phyloP scores from a whole-genome alignment of 352 stramenopile genomes.

The Pythium apleroticum region DNA sequence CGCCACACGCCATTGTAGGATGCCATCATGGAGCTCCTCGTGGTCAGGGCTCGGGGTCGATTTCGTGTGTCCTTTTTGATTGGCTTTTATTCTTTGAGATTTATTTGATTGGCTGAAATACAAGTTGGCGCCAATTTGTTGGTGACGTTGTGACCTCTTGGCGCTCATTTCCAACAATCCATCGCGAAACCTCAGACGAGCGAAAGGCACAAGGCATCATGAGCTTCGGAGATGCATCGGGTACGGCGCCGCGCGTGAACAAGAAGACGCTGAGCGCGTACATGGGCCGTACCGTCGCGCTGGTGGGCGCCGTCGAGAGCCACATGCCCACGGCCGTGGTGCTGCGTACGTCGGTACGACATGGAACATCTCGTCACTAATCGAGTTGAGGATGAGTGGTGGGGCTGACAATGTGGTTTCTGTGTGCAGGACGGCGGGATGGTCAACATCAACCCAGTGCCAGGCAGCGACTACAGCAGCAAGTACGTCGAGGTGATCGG shows the following conservation, averaged over 20 bases:
- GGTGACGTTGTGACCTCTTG: not conserved
- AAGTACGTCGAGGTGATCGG: slow-evolving; percentile 88
- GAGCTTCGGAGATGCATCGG: slow-evolving; percentile 51
- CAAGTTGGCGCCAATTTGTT: slow-evolving; percentile 24
- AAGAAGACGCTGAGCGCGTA: slow-evolving; percentile 69
- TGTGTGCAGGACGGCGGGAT: slow-evolving; percentile 61
- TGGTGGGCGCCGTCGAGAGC: slow-evolving; percentile 75
- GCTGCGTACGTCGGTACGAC: slow-evolving; percentile 68
- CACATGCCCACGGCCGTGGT: slow-evolving; percentile 70
- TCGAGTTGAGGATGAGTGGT: no score
- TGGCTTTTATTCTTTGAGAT: not conserved
- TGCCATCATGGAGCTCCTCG: no score
- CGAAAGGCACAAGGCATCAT: slow-evolving; percentile 33
- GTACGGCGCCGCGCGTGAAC: slow-evolving; percentile 82
- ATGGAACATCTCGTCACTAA: no score
- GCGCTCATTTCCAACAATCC: slow-evolving; percentile 15
- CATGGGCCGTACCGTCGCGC: slow-evolving; percentile 65
- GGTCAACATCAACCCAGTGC: slow-evolving; percentile 70
- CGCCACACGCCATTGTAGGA: slow-evolving; percentile 24
- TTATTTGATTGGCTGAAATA: slow-evolving; percentile 18
- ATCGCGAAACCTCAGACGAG: not conserved
- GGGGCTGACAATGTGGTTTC: slow-evolving; percentile 4
- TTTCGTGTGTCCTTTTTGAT: slow-evolving; percentile 5
- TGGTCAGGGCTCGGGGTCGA: not conserved
- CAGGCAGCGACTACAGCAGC: slow-evolving; percentile 79